Evolutionary conservation across 768 basidiomycete genomes (phyloP), one percentile per base, ranked within the genome.

Genomic region (Paxillus involutus): DNA sequence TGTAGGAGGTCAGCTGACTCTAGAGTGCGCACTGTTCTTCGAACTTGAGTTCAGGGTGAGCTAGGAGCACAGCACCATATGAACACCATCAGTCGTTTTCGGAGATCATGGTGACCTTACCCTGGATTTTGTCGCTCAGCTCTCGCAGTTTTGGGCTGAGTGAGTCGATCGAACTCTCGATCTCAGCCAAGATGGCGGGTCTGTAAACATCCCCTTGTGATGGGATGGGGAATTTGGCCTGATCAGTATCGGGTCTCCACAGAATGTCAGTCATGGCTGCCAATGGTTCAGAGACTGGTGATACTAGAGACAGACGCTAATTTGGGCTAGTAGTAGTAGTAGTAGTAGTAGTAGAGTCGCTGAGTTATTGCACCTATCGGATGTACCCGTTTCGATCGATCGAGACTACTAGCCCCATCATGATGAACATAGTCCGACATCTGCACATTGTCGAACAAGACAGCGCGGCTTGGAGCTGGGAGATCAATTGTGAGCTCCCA

Each of bases 391-490:
- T n/a, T n/a, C n/a, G n/a, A n/a, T n/a, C n/a, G n/a, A n/a, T n/a
- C n/a, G n/a, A n/a, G n/a, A n/a, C n/a, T n/a, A n/a, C n/a, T 59
- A n/a, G 60, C 47, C 19, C n/a, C n/a, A 30, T 35, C 6, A 33
- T n/a, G 14, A 21, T 21, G 3, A 24, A 17, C 47, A 9, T 56
- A 90, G 88, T 71, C 84, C n/a, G n/a, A n/a, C 1, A 89, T 61
- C 70, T 87, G 33, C 81, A 80, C 63, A 80, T 91, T 17, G 79
- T 74, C 6, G 79, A n/a, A 82, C 89, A 90, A 70, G 85, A 88
- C 49, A 77, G 81, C 30, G 86, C 86, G 40, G 80, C 85, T 7
- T 88, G 80, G 85, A 85, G 86, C 8, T 91, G 88, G 87, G 89
- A 91, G 64, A 75, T 91, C 29, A 89, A 90, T 58, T 73, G 88